Conservation (phyloP, 2,329 filamentous ascomycete species). For the Magnaporthales sp. region DNA sequence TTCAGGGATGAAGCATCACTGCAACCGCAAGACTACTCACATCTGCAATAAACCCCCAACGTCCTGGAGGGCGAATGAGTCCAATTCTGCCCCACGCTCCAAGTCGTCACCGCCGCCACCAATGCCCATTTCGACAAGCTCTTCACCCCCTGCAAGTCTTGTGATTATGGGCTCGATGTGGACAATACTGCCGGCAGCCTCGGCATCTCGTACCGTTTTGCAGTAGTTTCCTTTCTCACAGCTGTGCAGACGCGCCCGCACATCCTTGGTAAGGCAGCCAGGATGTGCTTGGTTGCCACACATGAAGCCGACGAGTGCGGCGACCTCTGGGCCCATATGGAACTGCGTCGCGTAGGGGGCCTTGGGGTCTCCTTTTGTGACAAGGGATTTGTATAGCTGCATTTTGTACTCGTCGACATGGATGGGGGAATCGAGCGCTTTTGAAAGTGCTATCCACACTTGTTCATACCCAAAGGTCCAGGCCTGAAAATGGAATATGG, state of each 20-base stretch:
- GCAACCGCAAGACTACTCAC: constrained; percentile 18
- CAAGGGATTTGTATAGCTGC: constrained; percentile 59
- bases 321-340: constrained; percentile 47
- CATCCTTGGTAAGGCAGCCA: constrained; percentile 63
- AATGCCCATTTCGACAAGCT: constrained; percentile 65
- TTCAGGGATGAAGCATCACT: background rate
- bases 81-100: constrained; percentile 57
- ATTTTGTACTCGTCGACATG: constrained; percentile 80
- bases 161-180: constrained; percentile 73
- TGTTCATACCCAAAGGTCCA: constrained; percentile 96
- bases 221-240: constrained; percentile 70
- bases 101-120: constrained; percentile 75
- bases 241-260: constrained; percentile 65
- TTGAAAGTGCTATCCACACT: constrained; percentile 76
- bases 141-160: constrained; percentile 46
- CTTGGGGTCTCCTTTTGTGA: constrained; percentile 26
- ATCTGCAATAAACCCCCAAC: constrained; percentile 16
- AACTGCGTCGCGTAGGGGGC: constrained; percentile 28
- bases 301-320: constrained; percentile 62
- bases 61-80: constrained; percentile 33
- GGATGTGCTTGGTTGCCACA: constrained; percentile 62
- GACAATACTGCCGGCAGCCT: constrained; percentile 37
- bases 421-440: constrained; percentile 59
- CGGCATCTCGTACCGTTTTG: constrained; percentile 28
- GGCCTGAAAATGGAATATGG: constrained; percentile 73